Conservation (phyloP, 1,139 yeast species). For the Magnusiomyces ingens region DNA sequence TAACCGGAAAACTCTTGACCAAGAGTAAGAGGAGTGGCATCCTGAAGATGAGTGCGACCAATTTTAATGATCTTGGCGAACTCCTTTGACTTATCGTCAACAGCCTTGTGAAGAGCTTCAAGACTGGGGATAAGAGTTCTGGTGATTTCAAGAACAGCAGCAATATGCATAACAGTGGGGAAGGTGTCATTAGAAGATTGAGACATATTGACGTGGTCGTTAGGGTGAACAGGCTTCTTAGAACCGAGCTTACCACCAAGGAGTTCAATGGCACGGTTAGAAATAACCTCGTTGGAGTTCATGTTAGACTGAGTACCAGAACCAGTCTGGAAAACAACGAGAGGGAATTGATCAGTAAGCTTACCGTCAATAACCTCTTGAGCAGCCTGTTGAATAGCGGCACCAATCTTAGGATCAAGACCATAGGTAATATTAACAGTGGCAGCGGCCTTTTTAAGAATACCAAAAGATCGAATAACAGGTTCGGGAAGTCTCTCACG, state of each 20-base stretch:
- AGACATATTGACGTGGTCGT: constrained; percentile 97
- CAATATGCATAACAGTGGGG: constrained; percentile 99
- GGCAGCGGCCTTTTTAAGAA: constrained; percentile 92
- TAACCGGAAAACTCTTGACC: constrained; percentile 98
- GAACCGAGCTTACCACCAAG: constrained; percentile 90
- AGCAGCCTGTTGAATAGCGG: constrained; percentile 88
- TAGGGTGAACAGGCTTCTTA: constrained; percentile 92
- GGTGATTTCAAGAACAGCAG: constrained; percentile 87
- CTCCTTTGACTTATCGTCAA: constrained; percentile 71
- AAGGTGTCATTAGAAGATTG: constrained; percentile 97
- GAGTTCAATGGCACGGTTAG: constrained; percentile 94
- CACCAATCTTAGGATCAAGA: constrained; percentile 74
- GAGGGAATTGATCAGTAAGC: constrained; percentile 88
- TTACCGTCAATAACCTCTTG: constrained; percentile 91
- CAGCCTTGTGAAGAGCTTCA: constrained; percentile 65
- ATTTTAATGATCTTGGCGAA: constrained; percentile 86
- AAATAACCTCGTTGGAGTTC: constrained; percentile 98
- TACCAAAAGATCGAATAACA: constrained; percentile 83
- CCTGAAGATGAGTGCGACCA: constrained; percentile 98
- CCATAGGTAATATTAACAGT: constrained; percentile 82
- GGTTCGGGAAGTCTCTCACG: constrained; percentile 92
- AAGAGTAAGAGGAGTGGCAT: constrained; percentile 94
- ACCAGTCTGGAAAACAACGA: constrained; percentile 98
- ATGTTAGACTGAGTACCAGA: constrained; percentile 98
- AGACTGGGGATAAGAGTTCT: constrained; percentile 72